Evolutionary conservation across 192 early-diverging fungal genomes (phyloP).

Genomic region (Backusella westeae): DNA sequence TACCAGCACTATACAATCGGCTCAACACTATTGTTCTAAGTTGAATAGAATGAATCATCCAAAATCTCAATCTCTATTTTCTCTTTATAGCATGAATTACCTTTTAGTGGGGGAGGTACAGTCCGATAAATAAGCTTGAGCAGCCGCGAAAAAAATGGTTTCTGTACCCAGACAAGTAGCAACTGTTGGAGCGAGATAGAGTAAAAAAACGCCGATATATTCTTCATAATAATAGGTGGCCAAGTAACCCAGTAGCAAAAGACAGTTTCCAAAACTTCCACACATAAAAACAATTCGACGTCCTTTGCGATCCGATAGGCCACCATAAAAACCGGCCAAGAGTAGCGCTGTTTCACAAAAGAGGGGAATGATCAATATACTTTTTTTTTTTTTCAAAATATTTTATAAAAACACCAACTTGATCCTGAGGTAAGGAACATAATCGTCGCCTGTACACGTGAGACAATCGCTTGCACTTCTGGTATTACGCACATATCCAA

Average conservation of each 20-base stretch:
- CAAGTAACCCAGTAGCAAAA: slow-evolving; percentile 12
- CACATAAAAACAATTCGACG: slow-evolving; percentile 16
- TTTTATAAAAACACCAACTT: not conserved
- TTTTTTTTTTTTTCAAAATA: not conserved
- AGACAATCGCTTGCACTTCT: slow-evolving; percentile 29
- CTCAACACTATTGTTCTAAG: not conserved
- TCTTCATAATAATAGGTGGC: not conserved
- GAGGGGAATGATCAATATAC: not conserved
- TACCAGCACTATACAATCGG: slow-evolving; percentile 10
- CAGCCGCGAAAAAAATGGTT: slow-evolving; percentile 17
- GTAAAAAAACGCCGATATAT: slow-evolving; percentile 15
- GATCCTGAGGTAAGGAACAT: slow-evolving; percentile 4
- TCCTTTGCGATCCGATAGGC: slow-evolving; percentile 29
- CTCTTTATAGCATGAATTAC: not conserved
- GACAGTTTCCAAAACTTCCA: slow-evolving; percentile 11
- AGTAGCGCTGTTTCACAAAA: slow-evolving; percentile 13
- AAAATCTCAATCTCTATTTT: not conserved
- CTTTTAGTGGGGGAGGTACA: slow-evolving; percentile 21
- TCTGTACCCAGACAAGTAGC: slow-evolving; percentile 20
- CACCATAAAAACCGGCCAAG: slow-evolving; percentile 27
- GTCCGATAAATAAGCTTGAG: slow-evolving; percentile 37
- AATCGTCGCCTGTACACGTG: slow-evolving; percentile 18
- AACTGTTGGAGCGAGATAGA: slow-evolving; percentile 25
- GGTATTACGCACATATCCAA: slow-evolving; percentile 30
- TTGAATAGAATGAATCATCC: not conserved